Evolutionary conservation across 2,329 filamentous ascomycete species (phyloP).

Genomic region (Neopestalotiopsis sp.): DNA sequence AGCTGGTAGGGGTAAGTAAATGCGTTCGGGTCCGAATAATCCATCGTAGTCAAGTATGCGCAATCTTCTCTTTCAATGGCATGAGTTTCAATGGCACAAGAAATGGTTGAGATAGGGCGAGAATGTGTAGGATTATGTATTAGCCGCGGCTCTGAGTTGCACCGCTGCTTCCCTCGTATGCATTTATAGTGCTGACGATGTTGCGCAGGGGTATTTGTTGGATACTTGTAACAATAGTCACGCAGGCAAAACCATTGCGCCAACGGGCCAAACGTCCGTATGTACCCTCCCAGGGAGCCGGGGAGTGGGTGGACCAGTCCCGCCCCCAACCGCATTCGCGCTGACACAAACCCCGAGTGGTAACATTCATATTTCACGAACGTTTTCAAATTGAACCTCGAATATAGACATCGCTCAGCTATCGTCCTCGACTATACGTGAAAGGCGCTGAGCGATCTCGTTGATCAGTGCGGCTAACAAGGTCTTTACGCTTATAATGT

Average conservation of each 20-base stretch:
- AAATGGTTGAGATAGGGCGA: neutral
- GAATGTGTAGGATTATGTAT: neutral
- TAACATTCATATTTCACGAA: too few relatives aligned
- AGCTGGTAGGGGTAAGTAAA: conserved; percentile 28
- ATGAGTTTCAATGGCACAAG: neutral
- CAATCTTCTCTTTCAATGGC: neutral
- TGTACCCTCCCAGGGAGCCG: neutral
- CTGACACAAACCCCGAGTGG: too few relatives aligned
- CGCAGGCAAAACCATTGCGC: neutral
- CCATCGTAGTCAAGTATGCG: conserved; percentile 21
- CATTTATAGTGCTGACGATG: neutral
- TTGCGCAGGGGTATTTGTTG: neutral
- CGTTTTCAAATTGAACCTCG: too few relatives aligned
- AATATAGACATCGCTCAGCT: too few relatives aligned
- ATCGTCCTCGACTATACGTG: too few relatives aligned
- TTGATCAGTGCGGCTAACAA: too few relatives aligned
- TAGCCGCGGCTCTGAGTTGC: neutral
- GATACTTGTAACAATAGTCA: neutral
- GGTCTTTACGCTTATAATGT: neutral
- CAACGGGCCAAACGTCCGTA: neutral
- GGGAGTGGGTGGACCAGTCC: neutral
- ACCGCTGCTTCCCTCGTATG: neutral
- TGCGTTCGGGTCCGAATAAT: conserved; percentile 28
- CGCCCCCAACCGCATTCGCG: too few relatives aligned
- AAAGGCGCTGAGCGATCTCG: too few relatives aligned